Percentiles rank a stretch among this genome's conserved stretches.
These are phyloP conservation scores for Backusella morwellensis DNA, from an alignment of 192 early-diverging fungal genomes.

Conservation along the genomic window DNA sequence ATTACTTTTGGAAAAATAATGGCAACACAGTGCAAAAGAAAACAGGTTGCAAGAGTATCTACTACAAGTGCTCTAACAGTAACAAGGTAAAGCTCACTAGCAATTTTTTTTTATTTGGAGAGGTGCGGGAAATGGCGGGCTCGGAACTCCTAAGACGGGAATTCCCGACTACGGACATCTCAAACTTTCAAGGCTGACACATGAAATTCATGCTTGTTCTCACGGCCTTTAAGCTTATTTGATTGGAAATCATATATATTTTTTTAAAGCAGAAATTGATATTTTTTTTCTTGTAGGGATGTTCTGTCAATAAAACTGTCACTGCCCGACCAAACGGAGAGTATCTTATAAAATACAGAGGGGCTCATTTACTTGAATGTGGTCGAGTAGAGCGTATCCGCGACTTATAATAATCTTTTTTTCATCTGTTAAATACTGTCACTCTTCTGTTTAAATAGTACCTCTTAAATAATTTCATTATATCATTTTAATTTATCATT, in stretches of 20 bases:
- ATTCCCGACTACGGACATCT: slow-evolving; percentile 8
- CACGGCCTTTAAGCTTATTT: slow-evolving; percentile 7
- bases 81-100: slow-evolving; percentile 35
- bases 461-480: neutral
- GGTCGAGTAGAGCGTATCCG: slow-evolving; percentile 38
- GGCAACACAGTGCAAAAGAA: slow-evolving; percentile 59
- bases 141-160: slow-evolving; percentile 10
- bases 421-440: neutral
- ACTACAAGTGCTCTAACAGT: slow-evolving; percentile 62
- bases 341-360: slow-evolving; percentile 54
- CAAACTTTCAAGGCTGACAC: slow-evolving; percentile 6
- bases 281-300: slow-evolving; percentile 19
- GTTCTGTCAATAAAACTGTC: slow-evolving; percentile 57
- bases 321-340: slow-evolving; percentile 49
- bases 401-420: slow-evolving; percentile 13
- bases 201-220: slow-evolving; percentile 25
- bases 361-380: slow-evolving; percentile 51
- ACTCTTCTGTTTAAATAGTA: neutral
- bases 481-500: slow-evolving; percentile 3
- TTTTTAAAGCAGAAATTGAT: neutral
- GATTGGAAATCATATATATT: neutral
- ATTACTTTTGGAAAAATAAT: slow-evolving; percentile 61
- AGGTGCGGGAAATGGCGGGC: slow-evolving; percentile 25
- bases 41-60: slow-evolving; percentile 57
- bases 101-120: neutral